phyloP scores from a whole-genome alignment of 2,329 filamentous ascomycete species.

The Colletotrichum sp. region DNA sequence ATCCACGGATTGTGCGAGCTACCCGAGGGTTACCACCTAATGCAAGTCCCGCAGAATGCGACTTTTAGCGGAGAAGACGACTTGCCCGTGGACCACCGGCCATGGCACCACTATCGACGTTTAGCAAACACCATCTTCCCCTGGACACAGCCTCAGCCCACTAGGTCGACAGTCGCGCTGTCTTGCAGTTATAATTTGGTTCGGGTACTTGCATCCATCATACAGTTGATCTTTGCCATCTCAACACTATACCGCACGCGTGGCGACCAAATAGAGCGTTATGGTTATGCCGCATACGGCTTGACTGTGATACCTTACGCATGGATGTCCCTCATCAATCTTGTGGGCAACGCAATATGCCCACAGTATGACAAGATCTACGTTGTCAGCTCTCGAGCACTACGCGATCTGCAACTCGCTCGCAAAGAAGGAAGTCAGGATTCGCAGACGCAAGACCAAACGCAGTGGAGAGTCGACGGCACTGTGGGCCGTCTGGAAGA shows the following conservation, averaged over 20 bases:
- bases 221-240: not conserved
- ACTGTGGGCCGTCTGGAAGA: not conserved
- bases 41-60: not conserved
- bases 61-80: not conserved
- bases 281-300: not conserved
- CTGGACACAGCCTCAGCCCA: not conserved
- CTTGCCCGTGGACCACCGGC: not conserved
- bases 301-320: not conserved
- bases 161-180: rapidly evolving
- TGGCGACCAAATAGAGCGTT: not conserved
- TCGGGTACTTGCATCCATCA: not conserved
- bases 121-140: not conserved
- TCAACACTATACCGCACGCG: not conserved
- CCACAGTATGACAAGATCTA: not conserved
- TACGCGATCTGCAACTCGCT: rapidly evolving
- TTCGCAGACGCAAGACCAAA: not conserved
- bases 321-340: not conserved
- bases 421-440: rapidly evolving
- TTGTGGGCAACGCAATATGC: rapidly evolving
- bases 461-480: not conserved
- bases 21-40: not conserved
- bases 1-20: not conserved
- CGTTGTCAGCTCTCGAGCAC: rapidly evolving
- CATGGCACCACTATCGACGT: not conserved
- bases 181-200: rapidly evolving